Evolutionary conservation across 2,329 filamentous ascomycete species (phyloP).

Genomic region (Helotiales sp.): DNA sequence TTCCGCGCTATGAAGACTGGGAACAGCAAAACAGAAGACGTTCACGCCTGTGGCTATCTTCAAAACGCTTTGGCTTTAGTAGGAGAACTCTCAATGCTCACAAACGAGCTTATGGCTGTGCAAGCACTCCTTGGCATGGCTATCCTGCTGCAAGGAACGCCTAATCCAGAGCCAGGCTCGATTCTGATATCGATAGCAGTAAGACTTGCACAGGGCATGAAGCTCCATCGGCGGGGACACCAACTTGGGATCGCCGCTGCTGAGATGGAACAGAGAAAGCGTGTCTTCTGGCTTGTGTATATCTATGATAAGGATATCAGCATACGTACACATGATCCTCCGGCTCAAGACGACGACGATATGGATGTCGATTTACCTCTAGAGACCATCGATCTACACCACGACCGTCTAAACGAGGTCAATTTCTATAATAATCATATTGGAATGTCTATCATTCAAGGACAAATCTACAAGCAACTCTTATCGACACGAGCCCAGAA

Average conservation of each 20-base stretch:
- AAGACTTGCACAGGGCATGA: conserved; percentile 26
- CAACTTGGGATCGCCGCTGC: conserved; percentile 1
- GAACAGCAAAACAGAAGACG: conserved; percentile 7
- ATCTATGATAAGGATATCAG: conserved; percentile 65
- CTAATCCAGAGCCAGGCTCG: conserved; percentile 22
- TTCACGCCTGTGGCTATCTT: conserved; percentile 17
- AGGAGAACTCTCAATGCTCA: conserved; percentile 9
- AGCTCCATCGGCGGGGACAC: conserved; percentile 21
- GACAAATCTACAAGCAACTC: conserved; percentile 25
- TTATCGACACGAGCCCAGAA: conserved; percentile 24
- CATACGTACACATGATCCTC: conserved; percentile 58
- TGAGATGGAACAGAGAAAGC: conserved; percentile 43
- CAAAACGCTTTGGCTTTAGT: conserved; percentile 19
- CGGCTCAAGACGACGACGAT: conserved; percentile 63
- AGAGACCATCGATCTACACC: conserved; percentile 14
- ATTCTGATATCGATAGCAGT: conserved; percentile 26
- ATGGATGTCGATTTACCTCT: conserved; percentile 30
- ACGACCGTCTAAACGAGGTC: conserved; percentile 13
- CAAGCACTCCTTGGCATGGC: conserved; percentile 32
- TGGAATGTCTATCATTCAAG: conserved; percentile 25
- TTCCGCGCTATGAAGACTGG: conserved; percentile 13
- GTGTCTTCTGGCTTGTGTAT: conserved; percentile 67
- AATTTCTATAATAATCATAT: conserved; percentile 24
- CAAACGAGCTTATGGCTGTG: conserved; percentile 17
- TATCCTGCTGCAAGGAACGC: conserved; percentile 27